Base-by-base conservation (phyloP, 2,329 filamentous ascomycete genomes). In the Fusarium chuoi region DNA sequence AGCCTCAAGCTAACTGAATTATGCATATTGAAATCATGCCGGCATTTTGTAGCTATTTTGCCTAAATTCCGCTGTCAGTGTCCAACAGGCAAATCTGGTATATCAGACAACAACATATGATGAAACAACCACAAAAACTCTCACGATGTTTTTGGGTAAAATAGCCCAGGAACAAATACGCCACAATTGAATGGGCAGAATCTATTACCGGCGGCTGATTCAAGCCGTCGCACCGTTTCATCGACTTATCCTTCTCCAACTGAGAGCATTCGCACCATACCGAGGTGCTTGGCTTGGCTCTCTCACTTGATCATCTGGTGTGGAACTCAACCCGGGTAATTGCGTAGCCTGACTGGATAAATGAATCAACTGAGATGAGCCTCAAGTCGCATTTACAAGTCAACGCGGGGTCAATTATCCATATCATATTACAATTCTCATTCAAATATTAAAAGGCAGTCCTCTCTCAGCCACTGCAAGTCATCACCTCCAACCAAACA, bases 291-390 rank as follows among this genome's bases (percentile, higher is more conserved):
- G 41, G 36, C 51, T 59, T 59, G 65, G 45, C 38, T 63, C 35
- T 44, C 36, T 44, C 35, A 48, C 20, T 65, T 46, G 33, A 55
- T 60, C 45, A 55, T 70, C 33, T 54, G 45, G 33, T 70, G 66
- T 70, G 66, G 76, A 65, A 68, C 58, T 64, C 18, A 46, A 55
- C 49, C 73, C 76, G 76, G 76, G 58, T 78, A 78, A 78, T 67
- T 64, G 38, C 46, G 63, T 67, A 41, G 59, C 41, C 51, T 62
- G 52, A 58, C 68, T 77, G 76, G 76, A 66, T 78, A 77, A 78
- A 78, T 73, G 55, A 52, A 60, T 71, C 46, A 49, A 60, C 38
- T 33, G 56, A 52, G 51, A 54, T 62, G 58, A 73, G 61, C 71
- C 69, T 74, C 49, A 67, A 57, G 56, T 66, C 46, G 36, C 49